Evolutionary conservation across 495 filamentous ascomycete genomes (phyloP), one percentile per base, ranked within the genome.

Genomic region (Lichenothelia convexa): DNA sequence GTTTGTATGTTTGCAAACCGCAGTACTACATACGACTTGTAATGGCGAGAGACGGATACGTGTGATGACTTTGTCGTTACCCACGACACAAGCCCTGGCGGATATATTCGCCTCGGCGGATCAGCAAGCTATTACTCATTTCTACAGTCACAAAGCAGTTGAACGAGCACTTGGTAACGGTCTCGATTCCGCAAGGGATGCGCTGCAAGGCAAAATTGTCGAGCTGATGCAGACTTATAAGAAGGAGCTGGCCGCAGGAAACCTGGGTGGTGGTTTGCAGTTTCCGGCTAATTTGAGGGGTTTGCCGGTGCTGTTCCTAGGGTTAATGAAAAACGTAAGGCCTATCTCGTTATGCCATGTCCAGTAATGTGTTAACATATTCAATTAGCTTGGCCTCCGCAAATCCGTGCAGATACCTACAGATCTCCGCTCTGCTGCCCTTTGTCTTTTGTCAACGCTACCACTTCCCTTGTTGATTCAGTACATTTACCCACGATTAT

Each of bases 111-210:
- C 89, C 9, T 91, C 83, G 9, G 91, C 89, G 1, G 89, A 97
- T 52, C 86, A 93, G 56, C 73, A 72, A 47, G 89, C 89, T 13
- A 80, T 97, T 52, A 77, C 87, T 11, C 80, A 79, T 4, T 95
- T 82, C 62, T 97, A 85, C 66, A 84, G 77, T 47, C 89, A 97
- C 68, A 95, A 94, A 64, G 91, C 91, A 13, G 87, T 95, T 9
- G 89, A 97, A 60, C 68, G 81, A 44, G 74, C 80, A 13, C 62
- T 97, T 12, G 74, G 81, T 43, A 80, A 71, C 47, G 84, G 89
- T 27, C 63, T 95, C 26, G 89, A 97, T 38, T 73, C 85, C 30
- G 89, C 91, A 34, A 68, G 89, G 22, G 91, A 95, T 45, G 73
- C 80, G 30, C 65, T 95, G 18, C 84, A 93, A 56, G 65, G 75